Evolutionary conservation across 2,329 filamentous ascomycete species (phyloP).

Genomic region (Curvularia lunata): DNA sequence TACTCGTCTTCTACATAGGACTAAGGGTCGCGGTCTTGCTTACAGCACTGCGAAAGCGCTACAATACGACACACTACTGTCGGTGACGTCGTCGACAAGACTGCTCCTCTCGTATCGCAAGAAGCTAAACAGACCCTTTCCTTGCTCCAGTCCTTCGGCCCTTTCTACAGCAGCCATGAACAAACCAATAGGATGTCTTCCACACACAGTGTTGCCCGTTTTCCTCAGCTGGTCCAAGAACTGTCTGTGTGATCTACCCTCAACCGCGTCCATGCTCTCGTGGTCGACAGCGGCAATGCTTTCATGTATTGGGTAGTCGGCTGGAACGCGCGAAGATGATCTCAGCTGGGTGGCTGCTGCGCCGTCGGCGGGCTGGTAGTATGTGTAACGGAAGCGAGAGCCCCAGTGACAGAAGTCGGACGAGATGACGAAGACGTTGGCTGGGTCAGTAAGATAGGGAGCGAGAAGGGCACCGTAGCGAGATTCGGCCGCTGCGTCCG

Average conservation of each 20-base stretch:
- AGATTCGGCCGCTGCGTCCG: slow-evolving; percentile 69
- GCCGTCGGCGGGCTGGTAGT: slow-evolving; percentile 67
- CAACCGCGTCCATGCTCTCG: slow-evolving; percentile 82
- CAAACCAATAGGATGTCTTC: slow-evolving; percentile 91
- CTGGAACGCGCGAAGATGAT: slow-evolving; percentile 53
- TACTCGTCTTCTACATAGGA: not conserved
- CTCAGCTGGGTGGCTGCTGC: slow-evolving; percentile 39
- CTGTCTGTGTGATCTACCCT: slow-evolving; percentile 71
- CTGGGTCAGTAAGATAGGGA: slow-evolving; percentile 75
- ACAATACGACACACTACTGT: slow-evolving; percentile 94
- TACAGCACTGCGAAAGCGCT: slow-evolving; percentile 78
- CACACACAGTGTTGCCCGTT: slow-evolving; percentile 92
- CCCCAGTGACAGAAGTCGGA: slow-evolving; percentile 99
- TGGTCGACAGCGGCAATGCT: slow-evolving; percentile 82
- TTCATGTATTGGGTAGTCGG: slow-evolving; percentile 72
- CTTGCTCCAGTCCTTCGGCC: slow-evolving; percentile 56
- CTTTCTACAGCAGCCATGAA: slow-evolving; percentile 86
- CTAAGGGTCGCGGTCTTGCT: not conserved
- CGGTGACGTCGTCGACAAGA: slow-evolving; percentile 68
- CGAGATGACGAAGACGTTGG: slow-evolving; percentile 84
- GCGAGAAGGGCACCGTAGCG: slow-evolving; percentile 73
- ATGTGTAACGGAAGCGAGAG: slow-evolving; percentile 78
- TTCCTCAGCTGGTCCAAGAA: slow-evolving; percentile 73
- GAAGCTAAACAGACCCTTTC: slow-evolving; percentile 71
- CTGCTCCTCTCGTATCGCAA: slow-evolving; percentile 87